Evolutionary conservation across 768 basidiomycete genomes (phyloP).

Genomic region (Amanita brunnescens): DNA sequence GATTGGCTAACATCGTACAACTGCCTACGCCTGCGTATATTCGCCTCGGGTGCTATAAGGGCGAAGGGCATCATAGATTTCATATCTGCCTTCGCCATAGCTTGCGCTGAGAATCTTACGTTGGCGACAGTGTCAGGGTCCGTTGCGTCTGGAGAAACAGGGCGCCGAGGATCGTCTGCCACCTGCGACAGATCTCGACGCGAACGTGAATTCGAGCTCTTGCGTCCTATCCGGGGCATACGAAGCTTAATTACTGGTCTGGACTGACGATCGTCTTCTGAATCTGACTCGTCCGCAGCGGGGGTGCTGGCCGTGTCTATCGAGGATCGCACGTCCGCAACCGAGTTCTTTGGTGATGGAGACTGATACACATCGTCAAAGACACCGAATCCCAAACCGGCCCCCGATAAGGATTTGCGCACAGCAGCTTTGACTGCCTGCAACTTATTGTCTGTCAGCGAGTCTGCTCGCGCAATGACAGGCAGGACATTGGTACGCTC

Average conservation of each 20-base stretch:
- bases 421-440: slow-evolving; percentile 54
- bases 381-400: slow-evolving; percentile 69
- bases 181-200: slow-evolving; percentile 58
- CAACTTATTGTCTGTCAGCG: slow-evolving; percentile 73
- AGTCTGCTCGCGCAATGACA: slow-evolving; percentile 73
- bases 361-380: slow-evolving; percentile 26
- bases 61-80: slow-evolving; percentile 64
- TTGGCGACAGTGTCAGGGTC: slow-evolving; percentile 68
- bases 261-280: slow-evolving; percentile 45
- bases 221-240: slow-evolving; percentile 35
- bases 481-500: slow-evolving; percentile 74
- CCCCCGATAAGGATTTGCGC: slow-evolving; percentile 54
- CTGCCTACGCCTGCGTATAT: slow-evolving; percentile 31
- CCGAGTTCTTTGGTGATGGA: slow-evolving; percentile 10
- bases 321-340: background rate
- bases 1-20: slow-evolving; percentile 17
- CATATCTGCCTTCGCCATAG: slow-evolving; percentile 54
- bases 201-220: slow-evolving; percentile 61
- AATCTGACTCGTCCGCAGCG: slow-evolving; percentile 26
- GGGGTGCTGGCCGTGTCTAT: slow-evolving; percentile 18
- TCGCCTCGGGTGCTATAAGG: slow-evolving; percentile 63
- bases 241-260: slow-evolving; percentile 76
- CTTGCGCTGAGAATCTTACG: slow-evolving; percentile 66
- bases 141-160: slow-evolving; percentile 44
- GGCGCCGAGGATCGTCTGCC: slow-evolving; percentile 49